Base-by-base conservation (phyloP, 106 monocot genomes). In the Alisma plantagoaquatica region DNA sequence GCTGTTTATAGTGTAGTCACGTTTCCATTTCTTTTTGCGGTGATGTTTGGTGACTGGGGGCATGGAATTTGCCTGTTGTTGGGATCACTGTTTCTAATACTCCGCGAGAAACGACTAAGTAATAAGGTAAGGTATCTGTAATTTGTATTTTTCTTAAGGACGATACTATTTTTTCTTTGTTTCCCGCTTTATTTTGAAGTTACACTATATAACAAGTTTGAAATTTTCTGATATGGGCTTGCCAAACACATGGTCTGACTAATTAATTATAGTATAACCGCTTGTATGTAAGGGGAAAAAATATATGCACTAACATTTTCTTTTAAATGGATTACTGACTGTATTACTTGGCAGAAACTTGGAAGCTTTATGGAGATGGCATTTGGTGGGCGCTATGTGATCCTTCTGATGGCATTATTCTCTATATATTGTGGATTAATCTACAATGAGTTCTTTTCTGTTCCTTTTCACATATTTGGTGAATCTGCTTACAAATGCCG, bases 11-110 rank as follows among this genome's bases (percentile, higher is more conserved):
- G 89, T 47, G 81, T 98, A 15, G 53, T 98, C 43, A 85, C 96
- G 29, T 98, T 98, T 64, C 96, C 96, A 53, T 98, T 90, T 63
- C 90, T 98, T 41, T 98, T 98, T 73, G 96, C 96, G 61, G 96
- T 98, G 32, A 98, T 98, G 96, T 98, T 98, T 77, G 96, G 96
- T 33, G 96, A 98, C 63, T 98, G 96, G 96, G 96, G 96, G 32
- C 96, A 98, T 79, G 96, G 96, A 54, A 71, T 98, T 60, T 98
- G 96, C 56, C 74, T 98, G 62, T 44, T 98, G 26, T 61, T 98
- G 48, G 96, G 89, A 67, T 59, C 96, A 27, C 59, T 90, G 46
- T 11, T 90, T 14, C 90, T 98, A 49, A 90, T 98, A 71, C 15
- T 85, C 32, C 75, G 85, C 57, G 89, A 98, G 63, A 85, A 70